Percentiles rank a stretch among this genome's conserved stretches.
Conservation (phyloP, 306 rosid species). For the Bauhinia variegata region DNA sequence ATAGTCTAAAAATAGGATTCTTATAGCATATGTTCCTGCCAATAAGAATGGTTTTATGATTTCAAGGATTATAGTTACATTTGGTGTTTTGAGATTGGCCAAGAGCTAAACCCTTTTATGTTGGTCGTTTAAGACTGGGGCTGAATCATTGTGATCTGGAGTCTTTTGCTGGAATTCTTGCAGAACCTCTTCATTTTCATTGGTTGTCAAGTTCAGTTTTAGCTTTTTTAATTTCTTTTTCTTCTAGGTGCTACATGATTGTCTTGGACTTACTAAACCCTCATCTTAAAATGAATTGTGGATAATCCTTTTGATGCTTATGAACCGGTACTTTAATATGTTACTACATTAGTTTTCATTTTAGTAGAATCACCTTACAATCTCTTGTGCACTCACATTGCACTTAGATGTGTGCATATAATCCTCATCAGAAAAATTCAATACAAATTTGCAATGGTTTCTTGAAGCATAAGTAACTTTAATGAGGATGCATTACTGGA, state of each 20-base stretch:
- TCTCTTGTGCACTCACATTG: too few species aligned
- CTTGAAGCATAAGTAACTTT: conserved; percentile 25
- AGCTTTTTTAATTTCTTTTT: neutral
- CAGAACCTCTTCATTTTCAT: neutral
- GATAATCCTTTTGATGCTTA: neutral
- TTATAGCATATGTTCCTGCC: conserved; percentile 13
- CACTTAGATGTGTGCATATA: too few species aligned
- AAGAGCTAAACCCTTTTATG: conserved; percentile 23
- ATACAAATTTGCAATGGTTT: conserved; percentile 15
- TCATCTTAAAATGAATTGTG: neutral
- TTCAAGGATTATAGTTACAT: conserved; percentile 19
- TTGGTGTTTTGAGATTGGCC: conserved; percentile 27
- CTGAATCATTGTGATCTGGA: conserved; percentile 16
- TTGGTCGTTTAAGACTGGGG: conserved; percentile 25
- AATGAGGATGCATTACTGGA: conserved; percentile 66
- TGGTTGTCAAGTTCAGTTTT: neutral
- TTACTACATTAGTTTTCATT: neutral
- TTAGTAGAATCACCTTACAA: neutral
- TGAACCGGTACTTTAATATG: neutral
- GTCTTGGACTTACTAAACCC: neutral
- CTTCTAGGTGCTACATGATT: too few species aligned
- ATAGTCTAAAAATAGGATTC: neutral
- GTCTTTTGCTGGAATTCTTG: conserved; percentile 3
- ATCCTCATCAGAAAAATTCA: conserved; percentile 22
- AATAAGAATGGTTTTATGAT: neutral